A percentile compares a stretch with the other conserved stretches of the same genome.
Conservation (phyloP, 2,329 filamentous ascomycete species). For the Penicillium sclerotigenum region DNA sequence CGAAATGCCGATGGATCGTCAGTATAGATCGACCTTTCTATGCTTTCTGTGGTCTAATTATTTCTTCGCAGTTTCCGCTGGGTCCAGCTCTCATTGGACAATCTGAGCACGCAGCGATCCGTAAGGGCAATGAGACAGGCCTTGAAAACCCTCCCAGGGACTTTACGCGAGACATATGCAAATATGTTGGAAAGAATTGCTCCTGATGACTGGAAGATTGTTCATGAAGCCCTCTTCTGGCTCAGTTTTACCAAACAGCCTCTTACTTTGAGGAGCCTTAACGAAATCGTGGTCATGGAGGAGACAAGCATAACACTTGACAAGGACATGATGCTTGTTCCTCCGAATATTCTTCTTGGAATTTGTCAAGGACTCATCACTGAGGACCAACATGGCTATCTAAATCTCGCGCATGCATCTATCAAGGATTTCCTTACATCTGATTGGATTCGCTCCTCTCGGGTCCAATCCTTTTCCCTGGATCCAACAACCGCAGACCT, state of each 20-base stretch:
- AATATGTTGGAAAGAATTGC: constrained; percentile 14
- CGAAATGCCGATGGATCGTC: constrained; percentile 19
- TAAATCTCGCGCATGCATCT: constrained; percentile 18
- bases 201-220: constrained; percentile 11
- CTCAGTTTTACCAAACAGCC: constrained; percentile 13
- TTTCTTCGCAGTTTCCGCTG: constrained; percentile 19
- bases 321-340: constrained; percentile 22
- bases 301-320: constrained; percentile 11
- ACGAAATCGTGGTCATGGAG: constrained; percentile 15
- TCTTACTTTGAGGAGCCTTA: constrained; percentile 11
- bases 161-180: constrained; percentile 19
- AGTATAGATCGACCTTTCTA: not conserved
- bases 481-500: constrained; percentile 12
- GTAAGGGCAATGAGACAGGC: constrained; percentile 17
- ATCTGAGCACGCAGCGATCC: constrained; percentile 16
- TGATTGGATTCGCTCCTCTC: constrained; percentile 18
- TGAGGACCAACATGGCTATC: constrained; percentile 7
- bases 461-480: constrained; percentile 15
- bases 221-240: constrained; percentile 20
- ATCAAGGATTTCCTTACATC: constrained; percentile 20
- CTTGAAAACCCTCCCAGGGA: constrained; percentile 13
- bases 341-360: constrained; percentile 15
- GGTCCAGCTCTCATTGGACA: constrained; percentile 23
- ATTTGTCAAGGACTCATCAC: constrained; percentile 21
- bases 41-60: not conserved